A percentile compares a stretch with the other conserved stretches of the same genome.
Conservation (phyloP, 768 basidiomycete genomes). For the Tulasnella sp. region DNA sequence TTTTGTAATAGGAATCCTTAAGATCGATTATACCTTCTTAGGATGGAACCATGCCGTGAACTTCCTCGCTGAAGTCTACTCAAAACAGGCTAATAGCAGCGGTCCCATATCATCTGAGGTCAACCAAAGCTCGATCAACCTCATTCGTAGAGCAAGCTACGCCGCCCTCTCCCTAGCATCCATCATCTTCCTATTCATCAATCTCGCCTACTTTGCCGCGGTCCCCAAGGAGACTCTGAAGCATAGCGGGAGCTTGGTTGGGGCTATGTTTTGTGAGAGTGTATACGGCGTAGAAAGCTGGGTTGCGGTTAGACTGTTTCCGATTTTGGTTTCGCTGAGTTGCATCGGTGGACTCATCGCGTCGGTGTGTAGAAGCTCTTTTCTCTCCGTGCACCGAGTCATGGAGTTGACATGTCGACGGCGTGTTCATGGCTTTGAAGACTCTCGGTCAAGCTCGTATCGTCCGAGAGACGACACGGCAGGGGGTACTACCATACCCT, state of each 20-base stretch:
- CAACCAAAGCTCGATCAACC: slow-evolving; percentile 37
- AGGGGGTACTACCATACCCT: slow-evolving; percentile 41
- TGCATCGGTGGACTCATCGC: slow-evolving; percentile 9
- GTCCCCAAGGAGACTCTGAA: slow-evolving; percentile 19
- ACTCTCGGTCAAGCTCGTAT: slow-evolving; percentile 36
- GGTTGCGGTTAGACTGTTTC: slow-evolving; percentile 12
- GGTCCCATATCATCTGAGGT: slow-evolving; percentile 13
- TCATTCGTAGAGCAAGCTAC: slow-evolving; percentile 36
- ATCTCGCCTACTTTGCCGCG: slow-evolving; percentile 27
- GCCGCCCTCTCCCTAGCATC: slow-evolving; percentile 38
- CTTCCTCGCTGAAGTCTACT: slow-evolving; percentile 33
- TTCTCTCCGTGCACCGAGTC: not conserved
- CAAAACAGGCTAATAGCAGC: not conserved
- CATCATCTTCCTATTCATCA: slow-evolving; percentile 38
- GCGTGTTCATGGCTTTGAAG: slow-evolving; percentile 8
- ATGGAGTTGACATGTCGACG: no score
- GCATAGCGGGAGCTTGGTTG: slow-evolving; percentile 18
- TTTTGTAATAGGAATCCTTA: slow-evolving; percentile 25
- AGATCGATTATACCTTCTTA: slow-evolving; percentile 25
- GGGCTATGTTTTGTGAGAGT: slow-evolving; percentile 20
- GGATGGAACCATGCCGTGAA: slow-evolving; percentile 37
- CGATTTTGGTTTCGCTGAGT: slow-evolving; percentile 3
- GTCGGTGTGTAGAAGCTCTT: not conserved
- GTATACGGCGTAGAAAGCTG: slow-evolving; percentile 17
- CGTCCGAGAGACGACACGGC: slow-evolving; percentile 41